Conservation (phyloP, 495 filamentous ascomycete genomes). For the Chlorociboria aeruginascens region DNA sequence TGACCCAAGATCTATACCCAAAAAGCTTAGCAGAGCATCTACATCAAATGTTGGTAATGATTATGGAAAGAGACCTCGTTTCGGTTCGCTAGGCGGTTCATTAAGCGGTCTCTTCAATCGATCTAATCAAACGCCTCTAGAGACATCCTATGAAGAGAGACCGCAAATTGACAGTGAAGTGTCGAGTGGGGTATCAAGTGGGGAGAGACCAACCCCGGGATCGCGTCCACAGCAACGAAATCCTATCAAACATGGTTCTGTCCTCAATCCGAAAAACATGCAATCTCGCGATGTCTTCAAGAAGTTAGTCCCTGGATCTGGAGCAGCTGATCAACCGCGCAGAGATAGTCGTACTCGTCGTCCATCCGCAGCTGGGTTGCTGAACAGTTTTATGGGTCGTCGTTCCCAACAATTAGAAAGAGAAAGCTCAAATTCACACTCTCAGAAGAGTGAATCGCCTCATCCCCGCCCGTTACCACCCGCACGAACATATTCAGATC, state of each 20-base stretch:
- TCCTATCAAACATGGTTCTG: too few species aligned
- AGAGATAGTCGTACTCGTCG: conserved; percentile 6
- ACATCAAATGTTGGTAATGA: conserved; percentile 11
- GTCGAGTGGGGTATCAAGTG: too few species aligned
- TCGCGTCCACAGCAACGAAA: background rate
- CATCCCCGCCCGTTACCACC: conserved; percentile 2
- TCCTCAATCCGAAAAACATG: background rate
- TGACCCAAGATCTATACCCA: conserved; percentile 2
- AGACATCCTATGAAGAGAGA: conserved; percentile 16
- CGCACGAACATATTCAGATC: conserved; percentile 13
- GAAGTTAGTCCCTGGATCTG: conserved; percentile 12
- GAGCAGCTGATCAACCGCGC: background rate
- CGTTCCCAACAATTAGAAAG: conserved; percentile 6
- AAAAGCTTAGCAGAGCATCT: conserved; percentile 7
- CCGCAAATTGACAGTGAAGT: conserved; percentile 7
- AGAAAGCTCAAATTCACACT: conserved; percentile 5
- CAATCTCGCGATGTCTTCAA: background rate
- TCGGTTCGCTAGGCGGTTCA: too few species aligned
- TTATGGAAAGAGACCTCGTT: conserved; percentile 31
- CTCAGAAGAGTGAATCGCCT: conserved; percentile 1
- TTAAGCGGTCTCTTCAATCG: conserved; percentile 22
- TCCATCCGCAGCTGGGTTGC: conserved; percentile 11
- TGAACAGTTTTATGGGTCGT: conserved; percentile 14
- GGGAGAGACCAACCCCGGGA: background rate
- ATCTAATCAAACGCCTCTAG: conserved; percentile 8